Conservation (phyloP, 1,284 basidiomycete species). For the Cystobasidium pallidum region DNA sequence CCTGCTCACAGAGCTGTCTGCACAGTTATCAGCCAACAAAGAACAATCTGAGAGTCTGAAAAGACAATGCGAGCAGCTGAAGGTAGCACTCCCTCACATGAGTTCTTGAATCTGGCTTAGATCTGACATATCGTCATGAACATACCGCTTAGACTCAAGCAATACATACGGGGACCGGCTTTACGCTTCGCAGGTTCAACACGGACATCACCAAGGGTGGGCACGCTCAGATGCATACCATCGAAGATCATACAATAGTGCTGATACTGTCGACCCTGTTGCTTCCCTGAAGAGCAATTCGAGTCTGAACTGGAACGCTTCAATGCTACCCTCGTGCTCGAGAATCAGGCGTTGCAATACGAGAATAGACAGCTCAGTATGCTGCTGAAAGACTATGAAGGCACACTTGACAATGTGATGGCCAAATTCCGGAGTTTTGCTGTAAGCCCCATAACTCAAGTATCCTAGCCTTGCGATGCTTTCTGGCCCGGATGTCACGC, state of each 20-base stretch:
- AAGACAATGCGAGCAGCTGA: slow-evolving; percentile 73
- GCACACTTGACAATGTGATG: slow-evolving; percentile 95
- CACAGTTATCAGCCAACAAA: slow-evolving; percentile 84
- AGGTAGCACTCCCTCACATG: slow-evolving; percentile 62
- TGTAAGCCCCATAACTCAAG: slow-evolving; percentile 63
- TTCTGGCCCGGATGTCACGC: background rate
- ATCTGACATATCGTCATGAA: background rate
- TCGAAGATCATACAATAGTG: background rate
- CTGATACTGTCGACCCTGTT: background rate
- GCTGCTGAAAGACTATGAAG: slow-evolving; percentile 91
- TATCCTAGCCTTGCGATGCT: background rate
- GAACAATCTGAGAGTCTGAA: slow-evolving; percentile 75
- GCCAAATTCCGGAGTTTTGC: slow-evolving; percentile 89
- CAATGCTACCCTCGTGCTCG: slow-evolving; percentile 86
- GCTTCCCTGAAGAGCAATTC: slow-evolving; percentile 71
- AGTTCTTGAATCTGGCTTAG: slow-evolving; percentile 44
- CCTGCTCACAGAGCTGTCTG: slow-evolving; percentile 59
- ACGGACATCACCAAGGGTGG: slow-evolving; percentile 85
- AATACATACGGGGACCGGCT: slow-evolving; percentile 74
- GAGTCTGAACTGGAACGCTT: slow-evolving; percentile 87
- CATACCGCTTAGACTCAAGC: slow-evolving; percentile 69
- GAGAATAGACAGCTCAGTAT: slow-evolving; percentile 91
- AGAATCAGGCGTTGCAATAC: slow-evolving; percentile 87
- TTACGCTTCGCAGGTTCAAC: slow-evolving; percentile 84
- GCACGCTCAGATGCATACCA: slow-evolving; percentile 49